Evolutionary conservation across 176 grass and related monocot species (phyloP).

Genomic region (Raddia distichophylla): DNA sequence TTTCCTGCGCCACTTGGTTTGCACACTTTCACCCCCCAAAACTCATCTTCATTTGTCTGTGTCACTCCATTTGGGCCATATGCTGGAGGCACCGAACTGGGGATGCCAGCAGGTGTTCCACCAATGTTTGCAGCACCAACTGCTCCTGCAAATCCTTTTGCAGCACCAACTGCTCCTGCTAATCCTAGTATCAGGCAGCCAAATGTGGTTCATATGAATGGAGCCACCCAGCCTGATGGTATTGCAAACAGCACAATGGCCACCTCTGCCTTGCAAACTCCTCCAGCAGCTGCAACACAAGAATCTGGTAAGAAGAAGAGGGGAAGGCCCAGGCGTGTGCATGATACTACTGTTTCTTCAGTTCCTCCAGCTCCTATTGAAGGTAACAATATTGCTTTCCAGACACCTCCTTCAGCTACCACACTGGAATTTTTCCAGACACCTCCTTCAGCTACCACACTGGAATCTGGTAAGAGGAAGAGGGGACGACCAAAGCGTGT

Average conservation of each 20-base stretch:
- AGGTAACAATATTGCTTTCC: slow-evolving; percentile 24
- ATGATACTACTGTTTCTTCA: slow-evolving; percentile 30
- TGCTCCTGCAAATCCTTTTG: slow-evolving; percentile 33
- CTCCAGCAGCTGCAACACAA: slow-evolving; percentile 9
- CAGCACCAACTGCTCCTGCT: no score
- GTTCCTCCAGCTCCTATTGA: slow-evolving; percentile 33
- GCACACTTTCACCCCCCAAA: slow-evolving; percentile 63
- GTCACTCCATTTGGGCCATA: slow-evolving; percentile 71
- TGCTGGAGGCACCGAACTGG: slow-evolving; percentile 42
- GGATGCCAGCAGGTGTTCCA: slow-evolving; percentile 41
- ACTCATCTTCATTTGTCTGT: slow-evolving; percentile 67
- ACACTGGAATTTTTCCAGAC: slow-evolving; percentile 33
- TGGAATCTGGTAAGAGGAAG: slow-evolving; percentile 48
- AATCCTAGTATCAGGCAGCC: slow-evolving; percentile 36
- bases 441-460: slow-evolving; percentile 29
- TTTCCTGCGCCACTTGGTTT: slow-evolving; percentile 74
- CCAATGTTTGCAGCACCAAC: slow-evolving; percentile 38
- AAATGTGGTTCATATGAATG: slow-evolving; percentile 31
- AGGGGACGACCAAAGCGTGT: slow-evolving; percentile 46
- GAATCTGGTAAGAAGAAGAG: slow-evolving; percentile 53
- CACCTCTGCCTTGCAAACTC: slow-evolving; percentile 30
- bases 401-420: slow-evolving; percentile 33
- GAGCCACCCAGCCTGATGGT: slow-evolving; percentile 45
- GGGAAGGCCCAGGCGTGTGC: slow-evolving; percentile 42
- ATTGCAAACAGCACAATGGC: slow-evolving; percentile 2